Base-by-base conservation (phyloP, 2,329 filamentous ascomycete genomes). In the Pseudopyrenochaeta lycopersici region DNA sequence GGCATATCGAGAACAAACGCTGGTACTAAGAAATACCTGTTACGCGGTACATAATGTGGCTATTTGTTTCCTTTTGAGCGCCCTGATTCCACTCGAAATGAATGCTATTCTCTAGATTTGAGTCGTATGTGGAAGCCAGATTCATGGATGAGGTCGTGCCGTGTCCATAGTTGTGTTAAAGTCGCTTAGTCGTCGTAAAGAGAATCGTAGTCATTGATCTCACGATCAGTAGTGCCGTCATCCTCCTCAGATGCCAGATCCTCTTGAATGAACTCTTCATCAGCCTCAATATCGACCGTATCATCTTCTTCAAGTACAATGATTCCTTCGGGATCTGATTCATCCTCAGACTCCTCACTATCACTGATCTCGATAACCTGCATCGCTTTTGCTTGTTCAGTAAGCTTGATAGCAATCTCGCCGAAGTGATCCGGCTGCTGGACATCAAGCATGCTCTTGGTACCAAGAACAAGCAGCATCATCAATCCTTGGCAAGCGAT, bases 401-500 rank as follows among this genome's bases (percentile, higher is more conserved):
- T 68, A 18, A 72, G 56, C 18, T 56, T 60, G 14, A 75, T 23
- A 29, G 56, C 52, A 39, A 79, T 79, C 14, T 78, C 72, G 7
- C 74, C 76, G 49, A 80, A 82, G 0, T 68, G 63, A 31, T 77
- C 71, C 3, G 74, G 74, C 74, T 96, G 92, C 56, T 83, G 75
- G 4, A 93, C 85, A 15, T 76, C 71, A 39, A 94, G 77, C 49
- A 84, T 73, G 1, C 82, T 82, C 74, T 88, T 91, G 2, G 86
- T 91, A 5, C 70, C 71, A 1, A 77, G 62, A 3, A 62, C 54
- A 10, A 78, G 60, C 4, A 80, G 70, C 63, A 74, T 72, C 52
- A 82, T 60, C 52, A 81, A 57, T 9, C 73, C 73, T 61, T 78
- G 78, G 29, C 90, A 76, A 90, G 85, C 69, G 91, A 89, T 86